phyloP scores from a whole-genome alignment of 441 rosid genomes.

The Melianthus villosus region DNA sequence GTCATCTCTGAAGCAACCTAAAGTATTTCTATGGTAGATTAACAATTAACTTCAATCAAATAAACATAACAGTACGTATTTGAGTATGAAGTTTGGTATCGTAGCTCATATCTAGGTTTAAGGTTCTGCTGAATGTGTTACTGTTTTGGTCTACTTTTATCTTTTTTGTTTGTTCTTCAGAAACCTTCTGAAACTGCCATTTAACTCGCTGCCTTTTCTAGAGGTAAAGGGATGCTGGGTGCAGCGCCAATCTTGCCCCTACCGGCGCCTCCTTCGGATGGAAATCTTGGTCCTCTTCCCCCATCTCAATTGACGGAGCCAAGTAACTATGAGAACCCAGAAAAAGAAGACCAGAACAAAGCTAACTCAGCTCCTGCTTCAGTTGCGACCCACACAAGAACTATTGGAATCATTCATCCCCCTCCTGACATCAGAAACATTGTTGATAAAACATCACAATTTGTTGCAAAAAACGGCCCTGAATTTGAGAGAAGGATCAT shows the following conservation, averaged over 20 bases:
- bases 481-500: constrained; percentile 74
- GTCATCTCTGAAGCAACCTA: constrained; percentile 24
- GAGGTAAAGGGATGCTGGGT: constrained; percentile 26
- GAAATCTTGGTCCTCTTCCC: constrained; percentile 55
- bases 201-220: too few relatives aligned
- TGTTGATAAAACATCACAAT: constrained; percentile 75
- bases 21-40: constrained; percentile 25
- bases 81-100: too few relatives aligned
- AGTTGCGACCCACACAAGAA: constrained; percentile 68
- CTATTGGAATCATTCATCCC: constrained; percentile 86
- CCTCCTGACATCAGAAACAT: constrained; percentile 78
- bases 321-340: constrained; percentile 22
- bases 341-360: constrained; percentile 28
- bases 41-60: too few relatives aligned
- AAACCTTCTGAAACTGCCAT: too few relatives aligned
- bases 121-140: too few relatives aligned
- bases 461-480: constrained; percentile 70
- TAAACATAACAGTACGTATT: too few relatives aligned
- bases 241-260: constrained; percentile 48
- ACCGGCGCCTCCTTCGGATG: constrained; percentile 67
- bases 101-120: too few relatives aligned
- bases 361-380: constrained; percentile 26
- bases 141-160: too few relatives aligned
- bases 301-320: constrained; percentile 42
- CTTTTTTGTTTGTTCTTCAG: too few relatives aligned